A percentile compares a stretch with the other conserved stretches of the same genome.
Conservation (phyloP, 2,329 filamentous ascomycete genomes). For the Aspergillus intermedius region DNA sequence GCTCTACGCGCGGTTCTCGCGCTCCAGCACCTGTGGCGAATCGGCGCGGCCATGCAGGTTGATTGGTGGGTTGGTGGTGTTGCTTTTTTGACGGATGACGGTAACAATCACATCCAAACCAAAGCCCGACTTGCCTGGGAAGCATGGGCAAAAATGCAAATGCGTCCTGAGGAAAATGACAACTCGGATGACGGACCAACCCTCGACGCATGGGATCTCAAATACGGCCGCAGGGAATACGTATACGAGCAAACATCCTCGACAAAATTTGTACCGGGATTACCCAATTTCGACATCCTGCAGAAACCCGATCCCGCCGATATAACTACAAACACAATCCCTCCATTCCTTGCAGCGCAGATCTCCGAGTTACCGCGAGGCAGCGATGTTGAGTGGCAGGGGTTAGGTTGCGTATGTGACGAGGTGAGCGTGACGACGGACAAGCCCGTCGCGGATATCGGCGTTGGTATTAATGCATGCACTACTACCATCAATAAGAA, state of each 20-base stretch:
- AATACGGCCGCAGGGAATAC: slow-evolving; percentile 51
- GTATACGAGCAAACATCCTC: slow-evolving; percentile 26
- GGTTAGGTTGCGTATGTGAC: slow-evolving; percentile 50
- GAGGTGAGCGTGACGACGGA: slow-evolving; percentile 14
- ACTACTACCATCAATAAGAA: slow-evolving; percentile 17
- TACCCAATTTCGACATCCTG: slow-evolving; percentile 23
- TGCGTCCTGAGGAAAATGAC: slow-evolving; percentile 12
- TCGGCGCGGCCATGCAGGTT: slow-evolving; percentile 65
- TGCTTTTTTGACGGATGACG: slow-evolving; percentile 59
- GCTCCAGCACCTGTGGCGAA: slow-evolving; percentile 83
- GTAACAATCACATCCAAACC: slow-evolving; percentile 14
- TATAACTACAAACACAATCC: slow-evolving; percentile 27
- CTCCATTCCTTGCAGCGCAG: slow-evolving; percentile 68
- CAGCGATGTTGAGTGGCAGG: slow-evolving; percentile 78
- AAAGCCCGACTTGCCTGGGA: slow-evolving; percentile 34
- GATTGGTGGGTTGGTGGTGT: slow-evolving; percentile 69
- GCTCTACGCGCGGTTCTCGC: slow-evolving; percentile 61
- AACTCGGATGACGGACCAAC: slow-evolving; percentile 42
- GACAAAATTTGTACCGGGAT: slow-evolving; percentile 3
- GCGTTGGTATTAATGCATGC: slow-evolving; percentile 3
- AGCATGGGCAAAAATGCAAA: slow-evolving; percentile 42
- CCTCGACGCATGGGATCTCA: slow-evolving; percentile 45
- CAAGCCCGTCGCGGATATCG: too few species aligned
- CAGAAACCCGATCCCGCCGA: slow-evolving; percentile 1
- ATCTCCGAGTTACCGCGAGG: slow-evolving; percentile 69